Evolutionary conservation across 2,329 filamentous ascomycete genomes (phyloP).

Genomic region (Orbilia javanica): DNA sequence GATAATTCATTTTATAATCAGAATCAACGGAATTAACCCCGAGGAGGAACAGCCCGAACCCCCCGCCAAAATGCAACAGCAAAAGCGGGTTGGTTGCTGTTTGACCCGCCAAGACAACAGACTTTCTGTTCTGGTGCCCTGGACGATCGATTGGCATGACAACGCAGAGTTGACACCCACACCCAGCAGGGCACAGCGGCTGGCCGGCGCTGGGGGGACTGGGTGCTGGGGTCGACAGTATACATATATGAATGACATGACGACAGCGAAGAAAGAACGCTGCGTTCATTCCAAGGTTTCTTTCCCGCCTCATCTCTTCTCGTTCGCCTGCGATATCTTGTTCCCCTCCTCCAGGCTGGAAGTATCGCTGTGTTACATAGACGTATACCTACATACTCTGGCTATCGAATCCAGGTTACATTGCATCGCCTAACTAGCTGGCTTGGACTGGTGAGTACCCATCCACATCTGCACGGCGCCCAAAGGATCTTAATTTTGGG

Average conservation of each 20-base stretch:
- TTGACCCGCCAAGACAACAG: conserved; percentile 22
- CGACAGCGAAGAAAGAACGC: conserved; percentile 50
- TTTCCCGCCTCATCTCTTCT: conserved; percentile 1
- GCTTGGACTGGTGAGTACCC: conserved; percentile 8
- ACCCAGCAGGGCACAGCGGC: conserved; percentile 14
- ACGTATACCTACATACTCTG: too few relatives aligned
- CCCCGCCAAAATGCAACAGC: conserved; percentile 40
- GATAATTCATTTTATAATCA: too few relatives aligned
- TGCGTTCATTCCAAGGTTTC: neutral
- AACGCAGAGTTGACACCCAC: conserved; percentile 45
- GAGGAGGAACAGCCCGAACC: too few relatives aligned
- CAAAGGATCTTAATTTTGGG: too few relatives aligned
- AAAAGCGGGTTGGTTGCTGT: conserved; percentile 31
- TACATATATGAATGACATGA: conserved; percentile 36
- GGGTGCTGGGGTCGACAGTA: too few relatives aligned
- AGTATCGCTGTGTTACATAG: too few relatives aligned
- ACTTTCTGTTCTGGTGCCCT: neutral
- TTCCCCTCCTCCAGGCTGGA: neutral
- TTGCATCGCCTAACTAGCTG: conserved; percentile 34
- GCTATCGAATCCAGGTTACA: conserved; percentile 30
- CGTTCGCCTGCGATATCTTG: neutral
- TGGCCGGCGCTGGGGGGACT: neutral
- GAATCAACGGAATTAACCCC: too few relatives aligned
- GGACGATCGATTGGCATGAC: conserved; percentile 55
- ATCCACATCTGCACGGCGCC: conserved; percentile 23